Evolutionary conservation across 1,139 yeast genomes (phyloP), one percentile per base, ranked within the genome.

Genomic region (Diutina ranongensis): DNA sequence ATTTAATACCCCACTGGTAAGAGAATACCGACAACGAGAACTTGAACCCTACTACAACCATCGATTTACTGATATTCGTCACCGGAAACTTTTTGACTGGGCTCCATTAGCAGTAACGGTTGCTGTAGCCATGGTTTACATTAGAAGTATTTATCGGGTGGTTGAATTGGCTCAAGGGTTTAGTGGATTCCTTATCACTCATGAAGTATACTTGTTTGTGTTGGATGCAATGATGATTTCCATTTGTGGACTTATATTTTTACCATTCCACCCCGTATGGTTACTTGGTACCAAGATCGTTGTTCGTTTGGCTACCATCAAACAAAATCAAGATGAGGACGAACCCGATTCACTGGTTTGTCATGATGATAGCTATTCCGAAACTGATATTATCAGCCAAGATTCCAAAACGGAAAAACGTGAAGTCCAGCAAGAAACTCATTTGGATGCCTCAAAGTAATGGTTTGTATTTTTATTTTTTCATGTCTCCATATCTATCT

Each of bases 101-200:
- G 76, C 76, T 56, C 78, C 83, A 1, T 49, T 67, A 33, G 80
- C 74, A 1, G 60, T 80, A 16, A 66, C 81, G 0, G 45, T 65
- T 9, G 70, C 84, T 1, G 80, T 82, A 2, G 28, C 80, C 9
- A 72, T 76, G 12, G 71, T 87, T 40, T 83, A 75, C 55, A 71
- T 78, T 46, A 77, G 97, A 61, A 84, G 94, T 59, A 68, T 83
- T 35, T 89, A 86, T 62, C 76, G 97, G 63, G 79, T 87, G 46
- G 76, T 79, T 19, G 97, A 89, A 60, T 71, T 88, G 49, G 68
- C 82, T 3, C 76, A 81, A 55, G 96, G 97, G 15, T 88, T 88
- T 78, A 46, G 55, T 3, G 95, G 96, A 0, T 73, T 68, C 51
- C 67, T 88, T 52, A 80, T 86, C 48, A 62, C 66, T 1, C 80